Conservation (phyloP, 2,329 filamentous ascomycete species). For the Orbilia quercus region DNA sequence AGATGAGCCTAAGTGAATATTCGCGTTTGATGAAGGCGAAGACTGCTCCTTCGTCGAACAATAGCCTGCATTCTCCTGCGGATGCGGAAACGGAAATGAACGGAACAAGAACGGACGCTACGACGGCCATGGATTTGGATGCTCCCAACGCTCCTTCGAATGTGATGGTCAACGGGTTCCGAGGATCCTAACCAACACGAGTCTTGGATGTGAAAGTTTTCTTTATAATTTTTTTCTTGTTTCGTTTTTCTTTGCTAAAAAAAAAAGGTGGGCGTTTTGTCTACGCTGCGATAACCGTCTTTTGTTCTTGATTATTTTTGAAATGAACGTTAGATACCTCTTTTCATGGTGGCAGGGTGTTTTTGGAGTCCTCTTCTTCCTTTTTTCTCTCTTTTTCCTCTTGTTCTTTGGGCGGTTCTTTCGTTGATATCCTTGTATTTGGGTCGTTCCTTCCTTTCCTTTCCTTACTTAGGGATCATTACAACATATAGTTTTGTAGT, state of each 20-base stretch:
- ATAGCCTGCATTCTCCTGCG: slow-evolving; percentile 5
- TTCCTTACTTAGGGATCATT: slow-evolving; percentile 12
- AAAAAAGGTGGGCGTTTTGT: slow-evolving; percentile 26
- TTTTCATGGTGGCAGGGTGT: slow-evolving; percentile 47
- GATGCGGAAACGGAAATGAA: slow-evolving; percentile 34
- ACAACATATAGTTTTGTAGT: slow-evolving; percentile 12
- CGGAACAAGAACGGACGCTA: slow-evolving; percentile 19
- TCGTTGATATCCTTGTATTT: slow-evolving; percentile 47
- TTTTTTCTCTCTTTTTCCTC: slow-evolving; percentile 18
- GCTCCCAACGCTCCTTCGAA: slow-evolving; percentile 30
- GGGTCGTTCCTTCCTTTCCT: slow-evolving; percentile 19
- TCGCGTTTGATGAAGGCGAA: slow-evolving; percentile 46
- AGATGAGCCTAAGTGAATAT: slow-evolving; percentile 50
- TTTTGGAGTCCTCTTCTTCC: slow-evolving; percentile 16
- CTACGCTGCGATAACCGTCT: slow-evolving; percentile 19
- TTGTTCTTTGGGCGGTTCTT: slow-evolving; percentile 40
- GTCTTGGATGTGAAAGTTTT: neutral
- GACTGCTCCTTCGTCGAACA: slow-evolving; percentile 5
- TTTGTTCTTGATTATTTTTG: slow-evolving; percentile 34
- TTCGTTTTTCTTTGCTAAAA: too few relatives aligned
- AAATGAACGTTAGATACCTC: slow-evolving; percentile 53
- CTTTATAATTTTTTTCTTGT: too few relatives aligned
- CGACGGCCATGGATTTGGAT: slow-evolving; percentile 42
- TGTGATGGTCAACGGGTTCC: slow-evolving; percentile 19
- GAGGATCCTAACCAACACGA: slow-evolving; percentile 12